Evolutionary conservation across 495 filamentous ascomycete genomes (phyloP).

Genomic region (Cudoniella acicularis): DNA sequence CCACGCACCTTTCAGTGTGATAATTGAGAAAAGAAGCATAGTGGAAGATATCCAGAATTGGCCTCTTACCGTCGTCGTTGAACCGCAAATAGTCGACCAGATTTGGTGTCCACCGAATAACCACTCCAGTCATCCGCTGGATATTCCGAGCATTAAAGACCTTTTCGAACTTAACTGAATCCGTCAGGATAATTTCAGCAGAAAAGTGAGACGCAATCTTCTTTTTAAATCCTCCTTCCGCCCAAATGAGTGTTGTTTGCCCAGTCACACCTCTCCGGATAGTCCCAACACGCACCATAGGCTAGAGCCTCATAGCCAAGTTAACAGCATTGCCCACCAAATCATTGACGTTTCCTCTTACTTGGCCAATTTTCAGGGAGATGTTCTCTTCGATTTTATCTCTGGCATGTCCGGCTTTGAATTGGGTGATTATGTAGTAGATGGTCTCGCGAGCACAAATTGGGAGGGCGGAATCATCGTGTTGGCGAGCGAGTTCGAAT

Average conservation of each 20-base stretch:
- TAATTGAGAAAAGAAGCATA: constrained; percentile 32
- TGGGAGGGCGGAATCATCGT: neutral
- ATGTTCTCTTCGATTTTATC: neutral
- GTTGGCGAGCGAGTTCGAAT: neutral
- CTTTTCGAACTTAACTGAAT: constrained; percentile 18
- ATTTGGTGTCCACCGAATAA: constrained; percentile 39
- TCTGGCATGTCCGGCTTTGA: neutral
- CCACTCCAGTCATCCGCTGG: constrained; percentile 31
- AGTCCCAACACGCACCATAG: constrained; percentile 19
- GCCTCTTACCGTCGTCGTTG: constrained; percentile 30
- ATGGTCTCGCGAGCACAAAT: neutral
- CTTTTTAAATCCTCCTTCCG: constrained; percentile 4
- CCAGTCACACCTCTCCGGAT: neutral
- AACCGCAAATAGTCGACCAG: constrained; percentile 40
- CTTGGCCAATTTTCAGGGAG: neutral
- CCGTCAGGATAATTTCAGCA: neutral
- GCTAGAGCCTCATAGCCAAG: constrained; percentile 13
- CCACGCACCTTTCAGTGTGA: neutral
- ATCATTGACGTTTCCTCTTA: neutral
- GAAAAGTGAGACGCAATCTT: constrained; percentile 9
- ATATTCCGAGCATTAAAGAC: constrained; percentile 28
- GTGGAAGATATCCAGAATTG: constrained; percentile 38
- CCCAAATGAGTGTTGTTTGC: constrained; percentile 9
- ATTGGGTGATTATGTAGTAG: neutral
- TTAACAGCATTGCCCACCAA: constrained; percentile 1